A percentile compares a stretch with the other conserved stretches of the same genome.
Conservation (phyloP, 2,329 filamentous ascomycete genomes). For the Akanthomyces muscarius region DNA sequence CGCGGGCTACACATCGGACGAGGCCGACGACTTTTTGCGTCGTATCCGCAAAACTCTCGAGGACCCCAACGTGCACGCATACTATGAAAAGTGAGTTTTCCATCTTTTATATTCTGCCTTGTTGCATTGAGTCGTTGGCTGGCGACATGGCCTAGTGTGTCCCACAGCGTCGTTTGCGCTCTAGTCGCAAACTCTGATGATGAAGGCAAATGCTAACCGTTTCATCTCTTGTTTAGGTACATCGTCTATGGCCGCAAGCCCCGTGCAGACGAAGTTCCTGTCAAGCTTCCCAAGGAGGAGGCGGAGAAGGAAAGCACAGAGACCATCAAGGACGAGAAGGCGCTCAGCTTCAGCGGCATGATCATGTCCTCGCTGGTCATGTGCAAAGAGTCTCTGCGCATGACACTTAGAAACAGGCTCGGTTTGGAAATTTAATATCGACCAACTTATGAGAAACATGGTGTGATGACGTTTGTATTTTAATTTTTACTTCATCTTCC, state of each 20-base stretch:
- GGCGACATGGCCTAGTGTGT: background rate
- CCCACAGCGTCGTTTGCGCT: background rate
- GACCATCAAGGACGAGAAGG: background rate
- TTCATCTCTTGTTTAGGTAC: background rate
- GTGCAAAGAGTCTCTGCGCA: background rate
- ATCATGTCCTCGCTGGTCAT: constrained; percentile 1
- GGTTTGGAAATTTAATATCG: background rate
- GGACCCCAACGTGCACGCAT: constrained; percentile 10
- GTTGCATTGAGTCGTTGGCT: background rate
- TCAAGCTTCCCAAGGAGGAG: constrained; percentile 35
- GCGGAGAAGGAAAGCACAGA: background rate
- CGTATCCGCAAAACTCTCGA: constrained; percentile 12
- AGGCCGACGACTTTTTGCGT: constrained; percentile 13
- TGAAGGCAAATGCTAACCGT: background rate
- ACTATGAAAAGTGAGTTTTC: constrained; percentile 13
- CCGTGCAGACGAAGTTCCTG: constrained; percentile 31
- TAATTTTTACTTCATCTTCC: background rate
- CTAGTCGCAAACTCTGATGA: background rate
- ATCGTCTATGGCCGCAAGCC: constrained; percentile 16
- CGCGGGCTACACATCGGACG: constrained; percentile 9
- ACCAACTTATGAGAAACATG: background rate
- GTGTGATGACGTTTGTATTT: background rate
- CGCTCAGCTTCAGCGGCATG: background rate
- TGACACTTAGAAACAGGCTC: constrained; percentile 7
- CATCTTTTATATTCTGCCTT: too few relatives aligned